A percentile compares a stretch with the other conserved stretches of the same genome.
Conservation (phyloP, 2,329 filamentous ascomycete species). For the Talaromyces pinophilus region DNA sequence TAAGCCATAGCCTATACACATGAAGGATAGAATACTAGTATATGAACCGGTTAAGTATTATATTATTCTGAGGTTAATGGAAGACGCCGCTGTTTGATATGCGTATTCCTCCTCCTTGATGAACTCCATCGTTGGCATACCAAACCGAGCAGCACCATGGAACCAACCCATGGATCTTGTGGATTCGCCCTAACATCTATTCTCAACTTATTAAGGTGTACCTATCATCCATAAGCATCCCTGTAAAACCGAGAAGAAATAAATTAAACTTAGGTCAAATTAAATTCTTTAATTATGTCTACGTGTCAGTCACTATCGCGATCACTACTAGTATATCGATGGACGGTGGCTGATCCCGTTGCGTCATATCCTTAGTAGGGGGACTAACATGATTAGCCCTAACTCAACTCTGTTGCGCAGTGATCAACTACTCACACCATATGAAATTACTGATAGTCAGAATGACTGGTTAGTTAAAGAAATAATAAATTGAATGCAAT, state of each 20-base stretch:
- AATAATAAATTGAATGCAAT: background rate
- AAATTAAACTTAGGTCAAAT: too few relatives aligned
- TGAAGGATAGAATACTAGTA: too few relatives aligned
- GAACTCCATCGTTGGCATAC: too few relatives aligned
- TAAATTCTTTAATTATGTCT: background rate
- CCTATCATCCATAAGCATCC: too few relatives aligned
- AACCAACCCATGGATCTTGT: background rate
- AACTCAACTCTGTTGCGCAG: background rate
- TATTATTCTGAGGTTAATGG: too few relatives aligned
- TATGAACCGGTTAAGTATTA: too few relatives aligned
- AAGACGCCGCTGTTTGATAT: too few relatives aligned
- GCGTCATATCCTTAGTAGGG: background rate
- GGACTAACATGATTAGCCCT: background rate
- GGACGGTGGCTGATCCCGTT: constrained; percentile 3
- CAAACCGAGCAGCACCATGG: too few relatives aligned
- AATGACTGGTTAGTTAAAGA: background rate
- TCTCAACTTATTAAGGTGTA: background rate
- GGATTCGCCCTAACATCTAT: background rate
- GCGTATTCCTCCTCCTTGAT: too few relatives aligned
- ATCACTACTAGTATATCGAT: background rate
- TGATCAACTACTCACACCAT: background rate
- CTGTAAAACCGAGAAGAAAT: too few relatives aligned
- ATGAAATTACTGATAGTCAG: background rate
- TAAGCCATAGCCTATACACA: background rate
- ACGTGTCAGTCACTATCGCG: background rate